Evolutionary conservation across 805 yeast genomes (phyloP).

Genomic region (Blastobotrys muscicola): DNA sequence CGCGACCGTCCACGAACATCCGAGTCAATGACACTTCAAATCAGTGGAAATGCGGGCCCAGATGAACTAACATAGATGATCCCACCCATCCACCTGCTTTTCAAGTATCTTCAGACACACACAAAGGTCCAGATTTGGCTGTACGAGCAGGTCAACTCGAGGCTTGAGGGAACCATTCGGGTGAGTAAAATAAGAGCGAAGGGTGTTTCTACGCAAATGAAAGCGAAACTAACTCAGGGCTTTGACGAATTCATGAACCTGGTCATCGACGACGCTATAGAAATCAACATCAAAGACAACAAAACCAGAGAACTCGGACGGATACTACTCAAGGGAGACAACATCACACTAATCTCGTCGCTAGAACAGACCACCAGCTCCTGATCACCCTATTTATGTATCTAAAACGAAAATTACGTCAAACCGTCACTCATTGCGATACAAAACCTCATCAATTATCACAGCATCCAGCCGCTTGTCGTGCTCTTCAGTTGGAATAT

Average conservation of each 20-base stretch:
- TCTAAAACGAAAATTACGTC: conserved; percentile 1
- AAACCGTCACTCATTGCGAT: conserved; percentile 1
- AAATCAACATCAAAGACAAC: conserved; percentile 48
- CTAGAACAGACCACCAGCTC: conserved; percentile 16
- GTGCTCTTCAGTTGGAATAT: conserved; percentile 50
- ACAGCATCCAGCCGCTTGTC: conserved; percentile 53
- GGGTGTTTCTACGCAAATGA: not conserved
- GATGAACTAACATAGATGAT: conserved; percentile 42
- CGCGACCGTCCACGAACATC: too few species aligned
- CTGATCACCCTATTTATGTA: not conserved
- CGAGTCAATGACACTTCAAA: too few species aligned
- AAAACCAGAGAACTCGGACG: conserved; percentile 38
- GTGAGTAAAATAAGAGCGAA: conserved; percentile 13
- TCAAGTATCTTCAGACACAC: conserved; percentile 78
- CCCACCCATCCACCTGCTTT: conserved; percentile 89
- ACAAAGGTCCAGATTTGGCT: conserved; percentile 78
- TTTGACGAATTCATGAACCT: conserved; percentile 97
- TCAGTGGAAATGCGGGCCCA: too few species aligned
- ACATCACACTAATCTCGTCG: conserved; percentile 62
- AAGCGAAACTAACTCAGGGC: conserved; percentile 36
- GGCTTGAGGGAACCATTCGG: conserved; percentile 73
- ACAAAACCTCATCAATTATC: conserved; percentile 32
- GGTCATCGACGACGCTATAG: conserved; percentile 52
- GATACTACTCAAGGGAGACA: conserved; percentile 85
- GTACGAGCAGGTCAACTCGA: conserved; percentile 67